Base-by-base conservation (phyloP, 139 green algal species). In the Picochlorum sp. region DNA sequence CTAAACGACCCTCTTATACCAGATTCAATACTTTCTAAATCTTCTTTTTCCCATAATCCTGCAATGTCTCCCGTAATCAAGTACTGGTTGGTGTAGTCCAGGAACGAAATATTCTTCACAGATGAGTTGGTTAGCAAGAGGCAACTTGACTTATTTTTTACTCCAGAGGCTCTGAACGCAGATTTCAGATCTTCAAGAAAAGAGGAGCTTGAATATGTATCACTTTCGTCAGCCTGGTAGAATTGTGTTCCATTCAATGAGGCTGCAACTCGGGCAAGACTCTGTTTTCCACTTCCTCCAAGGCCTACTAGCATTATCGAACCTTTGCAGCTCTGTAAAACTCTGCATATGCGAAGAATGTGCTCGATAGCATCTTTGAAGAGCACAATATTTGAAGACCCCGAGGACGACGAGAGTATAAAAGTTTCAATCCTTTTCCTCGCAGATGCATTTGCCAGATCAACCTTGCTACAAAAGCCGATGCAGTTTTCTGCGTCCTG, bases 21-120 rank as follows among this genome's bases (percentile, higher is more conserved):
- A 54, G 92, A 91, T 24, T 96, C 66, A 30, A 96, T 88, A 66
- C 80, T 80, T 65, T 96, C 89, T 59, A 95, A 72, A 79, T 97
- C 90, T 31, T 97, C 90, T 73, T 94, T 94, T 57, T 85, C 74
- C 61, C 96, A 81, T 36, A 97, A 73, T 2, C 89, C 90, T n/a
- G 88, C 73, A 30, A 95, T 82, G 66, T 91, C 83, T 36, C 87
- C 86, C 7, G 89, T 97, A 81, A 94, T 91, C 14, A 96, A 75
- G 50, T 96, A 78, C 81, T 97, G 89, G 77, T 96, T 97, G 65
- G 96, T 89, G 79, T 96, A 96, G 73, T 96, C 89, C 52, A 97
- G 69, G 78, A 96, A 95, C 25, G 75, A 74, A 63, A 96, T 89
- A 26, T 96, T 82, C 79, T 94, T 95, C 28, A 97, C 78, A 59